Conservation (phyloP, 208 protist species). For the Acanthamoeba lenticulata region DNA sequence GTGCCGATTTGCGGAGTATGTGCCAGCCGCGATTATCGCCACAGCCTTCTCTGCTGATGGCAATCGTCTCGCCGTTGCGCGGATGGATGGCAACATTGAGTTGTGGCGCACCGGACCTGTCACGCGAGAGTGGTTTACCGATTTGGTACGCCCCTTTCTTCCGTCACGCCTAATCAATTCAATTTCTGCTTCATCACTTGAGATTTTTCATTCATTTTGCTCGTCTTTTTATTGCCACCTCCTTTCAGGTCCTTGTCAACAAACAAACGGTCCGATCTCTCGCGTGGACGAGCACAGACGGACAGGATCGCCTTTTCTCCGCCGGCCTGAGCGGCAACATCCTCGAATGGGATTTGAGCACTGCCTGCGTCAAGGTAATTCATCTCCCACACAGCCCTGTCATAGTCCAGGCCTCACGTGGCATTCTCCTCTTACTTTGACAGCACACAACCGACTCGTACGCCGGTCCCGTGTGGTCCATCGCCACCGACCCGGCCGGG, state of each 20-base stretch:
- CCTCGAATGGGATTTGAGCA: conserved; percentile 29
- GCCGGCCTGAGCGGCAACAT: not conserved
- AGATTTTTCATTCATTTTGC: not conserved
- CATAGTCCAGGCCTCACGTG: not conserved
- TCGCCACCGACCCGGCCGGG: not conserved
- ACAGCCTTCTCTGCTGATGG: not conserved
- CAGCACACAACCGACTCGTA: conserved; percentile 6
- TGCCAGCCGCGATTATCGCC: not conserved
- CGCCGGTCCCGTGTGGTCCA: conserved; percentile 36
- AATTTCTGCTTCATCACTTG: not conserved
- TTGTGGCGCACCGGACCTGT: not conserved
- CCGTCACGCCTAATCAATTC: not conserved
- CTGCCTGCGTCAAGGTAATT: not conserved
- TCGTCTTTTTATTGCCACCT: not conserved
- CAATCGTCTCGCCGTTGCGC: not conserved
- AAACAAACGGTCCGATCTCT: not conserved
- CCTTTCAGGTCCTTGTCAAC: not conserved
- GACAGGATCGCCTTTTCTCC: conserved; percentile 30
- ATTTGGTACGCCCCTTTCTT: not conserved
- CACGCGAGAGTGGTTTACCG: not conserved
- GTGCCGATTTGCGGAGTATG: not conserved
- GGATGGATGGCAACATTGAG: not conserved
- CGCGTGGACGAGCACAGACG: not conserved
- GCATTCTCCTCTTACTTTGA: not conserved
- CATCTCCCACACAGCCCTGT: not conserved